Evolutionary conservation across 202 grass and related monocot genomes (phyloP).

Genomic region (Schoenoplectus tabernaemontani): DNA sequence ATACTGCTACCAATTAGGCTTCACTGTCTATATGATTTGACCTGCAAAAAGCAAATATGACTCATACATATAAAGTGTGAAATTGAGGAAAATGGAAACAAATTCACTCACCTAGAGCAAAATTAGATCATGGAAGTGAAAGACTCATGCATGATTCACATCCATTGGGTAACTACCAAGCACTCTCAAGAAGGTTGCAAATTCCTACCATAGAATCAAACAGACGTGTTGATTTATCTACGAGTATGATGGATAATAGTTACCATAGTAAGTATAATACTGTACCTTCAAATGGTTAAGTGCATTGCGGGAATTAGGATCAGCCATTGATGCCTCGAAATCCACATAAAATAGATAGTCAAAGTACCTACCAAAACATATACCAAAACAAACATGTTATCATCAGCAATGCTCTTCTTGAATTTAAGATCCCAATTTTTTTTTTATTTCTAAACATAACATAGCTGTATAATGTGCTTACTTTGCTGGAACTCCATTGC

Average conservation of each 20-base stretch:
- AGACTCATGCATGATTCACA: slow-evolving; percentile 43
- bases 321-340: slow-evolving; percentile 82
- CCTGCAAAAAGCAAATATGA: background rate
- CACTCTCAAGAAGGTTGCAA: slow-evolving; percentile 79
- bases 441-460: background rate
- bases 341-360: slow-evolving; percentile 97
- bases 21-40: background rate
- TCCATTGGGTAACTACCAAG: slow-evolving; percentile 90
- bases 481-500: slow-evolving; percentile 48
- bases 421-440: background rate
- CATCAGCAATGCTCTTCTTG: background rate
- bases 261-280: background rate
- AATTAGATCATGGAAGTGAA: slow-evolving; percentile 23
- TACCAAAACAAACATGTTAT: background rate
- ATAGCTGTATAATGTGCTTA: slow-evolving; percentile 27
- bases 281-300: slow-evolving; percentile 82
- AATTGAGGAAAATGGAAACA: background rate
- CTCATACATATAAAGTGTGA: background rate
- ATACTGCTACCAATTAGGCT: background rate
- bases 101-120: slow-evolving; percentile 19
- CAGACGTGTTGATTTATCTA: background rate
- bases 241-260: background rate
- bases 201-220: slow-evolving; percentile 63
- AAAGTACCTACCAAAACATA: slow-evolving; percentile 53
- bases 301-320: slow-evolving; percentile 69